A percentile compares a stretch with the other conserved stretches of the same genome.
Evolutionary conservation across 768 basidiomycete genomes (phyloP).

Genomic region (Cyclocybe aegerita): DNA sequence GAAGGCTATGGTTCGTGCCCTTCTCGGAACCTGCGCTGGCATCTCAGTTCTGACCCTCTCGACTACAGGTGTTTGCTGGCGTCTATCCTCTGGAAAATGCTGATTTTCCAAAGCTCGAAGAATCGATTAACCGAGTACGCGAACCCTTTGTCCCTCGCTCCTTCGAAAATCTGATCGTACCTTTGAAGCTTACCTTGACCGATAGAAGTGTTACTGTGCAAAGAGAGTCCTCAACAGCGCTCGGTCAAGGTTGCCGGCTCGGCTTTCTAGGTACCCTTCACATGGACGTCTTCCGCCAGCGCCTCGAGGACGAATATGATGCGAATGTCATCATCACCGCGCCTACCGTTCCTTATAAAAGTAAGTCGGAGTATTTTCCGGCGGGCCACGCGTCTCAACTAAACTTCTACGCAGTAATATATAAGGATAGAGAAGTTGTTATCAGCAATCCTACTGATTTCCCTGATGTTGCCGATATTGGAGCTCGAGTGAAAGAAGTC

Average conservation of each 20-base stretch:
- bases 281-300: slow-evolving; percentile 95
- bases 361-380: slow-evolving; percentile 35
- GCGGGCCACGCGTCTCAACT: neutral
- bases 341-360: slow-evolving; percentile 92
- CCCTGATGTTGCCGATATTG: slow-evolving; percentile 73
- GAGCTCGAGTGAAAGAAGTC: slow-evolving; percentile 65
- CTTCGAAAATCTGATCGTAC: slow-evolving; percentile 12
- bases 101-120: slow-evolving; percentile 93
- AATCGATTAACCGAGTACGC: slow-evolving; percentile 86
- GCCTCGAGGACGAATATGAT: slow-evolving; percentile 95
- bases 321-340: slow-evolving; percentile 94
- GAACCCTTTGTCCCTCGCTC: slow-evolving; percentile 8
- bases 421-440: slow-evolving; percentile 57
- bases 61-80: slow-evolving; percentile 82
- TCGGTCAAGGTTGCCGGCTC: slow-evolving; percentile 93
- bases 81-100: slow-evolving; percentile 90
- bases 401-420: slow-evolving; percentile 57
- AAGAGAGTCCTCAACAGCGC: slow-evolving; percentile 88
- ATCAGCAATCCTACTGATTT: slow-evolving; percentile 97
- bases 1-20: slow-evolving; percentile 79
- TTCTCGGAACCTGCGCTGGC: neutral
- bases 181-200: slow-evolving; percentile 69
- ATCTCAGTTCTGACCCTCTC: slow-evolving; percentile 5
- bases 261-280: slow-evolving; percentile 96
- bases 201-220: slow-evolving; percentile 90